Base-by-base conservation (phyloP, 768 basidiomycete species). In the Pleurotus tuoliensis region DNA sequence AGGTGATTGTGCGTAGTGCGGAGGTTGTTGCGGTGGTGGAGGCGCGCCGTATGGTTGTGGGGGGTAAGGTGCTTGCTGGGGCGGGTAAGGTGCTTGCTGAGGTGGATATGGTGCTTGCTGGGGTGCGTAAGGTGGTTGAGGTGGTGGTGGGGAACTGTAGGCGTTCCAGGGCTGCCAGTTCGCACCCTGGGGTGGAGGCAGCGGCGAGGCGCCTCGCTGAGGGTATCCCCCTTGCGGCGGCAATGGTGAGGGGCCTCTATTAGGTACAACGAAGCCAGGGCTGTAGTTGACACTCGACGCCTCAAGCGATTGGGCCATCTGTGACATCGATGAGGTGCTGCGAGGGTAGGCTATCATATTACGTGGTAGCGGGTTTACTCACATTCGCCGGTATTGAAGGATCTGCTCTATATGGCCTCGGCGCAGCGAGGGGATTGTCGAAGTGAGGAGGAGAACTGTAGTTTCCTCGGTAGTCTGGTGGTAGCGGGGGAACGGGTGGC, bases 361-460 rank as follows among this genome's bases (percentile, higher is more conserved):
- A 40, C 15, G 18, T 45, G 45, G 39, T 50, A 41, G 56, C 7
- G 38, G 25, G n/a, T 27, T 55, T n/a, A 76, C 81, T 66, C 65
- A 86, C 88, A 64, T 87, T 85, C 30, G 79, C 76, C 16, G 86
- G 83, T 0, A 88, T 66, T 59, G 74, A 76, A 8, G 83, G 83
- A 61, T 86, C 82, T 11, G 86, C 56, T 39, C 82, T 78, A 61
- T 86, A 83, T 0, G 88, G 86, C 9, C 83, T 75, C 4, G 88
- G 88, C 0, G 88, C 88, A 2, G 78, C 78, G 16, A 89, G 69
- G 3, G 86, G 76, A 58, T 82, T 63, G 60, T 77, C 77, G 57
- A 76, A 82, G 59, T 84, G 82, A 13, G 77, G 83, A 0, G 68
- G 71, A 2, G 80, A 77, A 16, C 61, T 65, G 48, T 58, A 64